These are phyloP conservation scores for Cicer yamashitae DNA, from an alignment of 306 rosid genomes.

Conservation along the genomic window DNA sequence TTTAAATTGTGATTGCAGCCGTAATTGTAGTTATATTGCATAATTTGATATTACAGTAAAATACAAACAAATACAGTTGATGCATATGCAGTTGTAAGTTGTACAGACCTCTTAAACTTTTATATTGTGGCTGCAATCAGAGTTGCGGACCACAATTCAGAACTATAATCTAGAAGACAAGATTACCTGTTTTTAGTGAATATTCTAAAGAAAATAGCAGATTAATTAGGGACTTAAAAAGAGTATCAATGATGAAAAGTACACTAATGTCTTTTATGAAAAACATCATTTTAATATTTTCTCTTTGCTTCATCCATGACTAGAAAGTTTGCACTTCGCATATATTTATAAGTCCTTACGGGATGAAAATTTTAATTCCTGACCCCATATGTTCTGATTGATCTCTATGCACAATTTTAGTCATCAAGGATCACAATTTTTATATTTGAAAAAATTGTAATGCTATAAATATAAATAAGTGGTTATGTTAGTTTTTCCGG, in stretches of 20 bases:
- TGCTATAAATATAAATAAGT: too few relatives aligned
- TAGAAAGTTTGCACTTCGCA: not conserved
- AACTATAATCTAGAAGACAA: constrained; percentile 27
- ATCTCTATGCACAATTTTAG: not conserved
- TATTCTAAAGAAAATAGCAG: constrained; percentile 41
- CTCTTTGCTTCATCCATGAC: constrained; percentile 22
- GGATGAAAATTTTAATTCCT: constrained; percentile 39
- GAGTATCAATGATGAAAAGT: constrained; percentile 37
- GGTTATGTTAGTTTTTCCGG: too few relatives aligned
- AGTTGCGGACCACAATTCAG: not conserved
- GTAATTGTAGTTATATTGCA: too few relatives aligned
- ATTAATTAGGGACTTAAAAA: constrained; percentile 11
- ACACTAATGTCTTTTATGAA: constrained; percentile 5
- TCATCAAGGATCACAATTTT: not conserved
- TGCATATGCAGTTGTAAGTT: not conserved
- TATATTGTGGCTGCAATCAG: not conserved
- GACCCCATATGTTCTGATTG: constrained; percentile 47
- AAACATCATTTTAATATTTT: constrained; percentile 13
- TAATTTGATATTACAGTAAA: not conserved
- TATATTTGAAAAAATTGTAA: too few relatives aligned
- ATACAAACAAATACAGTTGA: not conserved
- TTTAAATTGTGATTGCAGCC: too few relatives aligned
- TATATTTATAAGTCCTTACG: constrained; percentile 49
- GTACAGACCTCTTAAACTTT: not conserved
- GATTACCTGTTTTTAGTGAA: constrained; percentile 34